phyloP scores from a whole-genome alignment of 2,329 filamentous ascomycete species.

The Stenocarpella maydis region DNA sequence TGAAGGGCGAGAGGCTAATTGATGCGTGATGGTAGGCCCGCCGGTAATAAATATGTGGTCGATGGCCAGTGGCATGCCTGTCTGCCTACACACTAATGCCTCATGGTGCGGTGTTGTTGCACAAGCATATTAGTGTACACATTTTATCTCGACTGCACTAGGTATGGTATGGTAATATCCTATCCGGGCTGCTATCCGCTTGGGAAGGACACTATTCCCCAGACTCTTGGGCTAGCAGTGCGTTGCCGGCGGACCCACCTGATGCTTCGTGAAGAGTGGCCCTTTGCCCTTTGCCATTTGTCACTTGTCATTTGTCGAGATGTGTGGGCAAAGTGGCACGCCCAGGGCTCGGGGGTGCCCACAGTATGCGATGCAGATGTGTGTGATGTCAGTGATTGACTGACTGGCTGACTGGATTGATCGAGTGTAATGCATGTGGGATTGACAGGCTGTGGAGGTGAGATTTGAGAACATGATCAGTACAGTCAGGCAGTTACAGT shows the following conservation, averaged over 20 bases:
- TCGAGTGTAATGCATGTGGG: background rate
- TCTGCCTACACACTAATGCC: too few species aligned
- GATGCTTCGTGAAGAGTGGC: constrained; percentile 3
- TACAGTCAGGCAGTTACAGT: background rate
- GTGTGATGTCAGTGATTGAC: constrained; percentile 18
- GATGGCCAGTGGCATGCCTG: background rate
- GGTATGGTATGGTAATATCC: constrained; percentile 1
- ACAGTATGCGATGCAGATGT: constrained; percentile 1
- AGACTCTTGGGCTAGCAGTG: too few species aligned
- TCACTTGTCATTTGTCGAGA: constrained; percentile 21
- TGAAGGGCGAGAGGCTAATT: background rate
- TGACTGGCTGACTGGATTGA: constrained; percentile 11
- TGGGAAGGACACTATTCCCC: constrained; percentile 9
- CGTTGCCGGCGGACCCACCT: constrained; percentile 8
- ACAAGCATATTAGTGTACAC: background rate
- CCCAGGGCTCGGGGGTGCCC: background rate
- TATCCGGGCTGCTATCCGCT: constrained; percentile 21
- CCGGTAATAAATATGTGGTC: background rate
- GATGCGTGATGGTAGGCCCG: background rate
- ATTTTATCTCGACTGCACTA: background rate
- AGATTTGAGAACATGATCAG: constrained; percentile 1
- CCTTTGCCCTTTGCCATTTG: background rate
- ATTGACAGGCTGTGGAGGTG: constrained; percentile 4
- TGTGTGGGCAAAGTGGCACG: background rate
- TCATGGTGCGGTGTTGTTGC: too few species aligned